phyloP scores from a whole-genome alignment of 352 stramenopile species.

The Phytophthora parvispora region DNA sequence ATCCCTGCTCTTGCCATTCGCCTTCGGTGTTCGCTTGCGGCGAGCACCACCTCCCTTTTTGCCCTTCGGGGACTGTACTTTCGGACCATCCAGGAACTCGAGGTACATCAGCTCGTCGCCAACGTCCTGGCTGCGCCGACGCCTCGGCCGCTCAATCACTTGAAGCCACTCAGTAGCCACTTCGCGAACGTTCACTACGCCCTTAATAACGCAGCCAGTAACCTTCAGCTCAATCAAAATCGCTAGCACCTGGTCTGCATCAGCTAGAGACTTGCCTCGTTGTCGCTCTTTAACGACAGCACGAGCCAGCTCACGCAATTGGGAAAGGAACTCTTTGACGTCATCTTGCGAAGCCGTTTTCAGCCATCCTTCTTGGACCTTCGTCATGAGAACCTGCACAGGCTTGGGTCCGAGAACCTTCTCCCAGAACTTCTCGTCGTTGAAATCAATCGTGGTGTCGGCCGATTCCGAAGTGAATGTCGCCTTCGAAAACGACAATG shows the following conservation, averaged over 20 bases:
- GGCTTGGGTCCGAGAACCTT: slow-evolving; percentile 91
- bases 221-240: slow-evolving; percentile 93
- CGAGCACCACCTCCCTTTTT: slow-evolving; percentile 43
- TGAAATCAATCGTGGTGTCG: slow-evolving; percentile 91
- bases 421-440: slow-evolving; percentile 94
- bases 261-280: slow-evolving; percentile 81
- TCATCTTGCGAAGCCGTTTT: slow-evolving; percentile 79
- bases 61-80: slow-evolving; percentile 50
- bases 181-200: slow-evolving; percentile 77
- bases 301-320: slow-evolving; percentile 82
- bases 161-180: slow-evolving; percentile 88
- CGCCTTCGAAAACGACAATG: slow-evolving; percentile 91
- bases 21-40: slow-evolving; percentile 51
- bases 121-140: slow-evolving; percentile 84
- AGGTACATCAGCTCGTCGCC: slow-evolving; percentile 91
- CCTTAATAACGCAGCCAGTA: slow-evolving; percentile 80
- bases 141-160: slow-evolving; percentile 90
- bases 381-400: slow-evolving; percentile 89
- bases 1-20: slow-evolving; percentile 41
- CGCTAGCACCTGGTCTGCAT: slow-evolving; percentile 88
- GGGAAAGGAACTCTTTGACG: slow-evolving; percentile 83
- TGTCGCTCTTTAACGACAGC: slow-evolving; percentile 89
- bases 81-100: slow-evolving; percentile 84
- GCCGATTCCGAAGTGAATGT: slow-evolving; percentile 90
- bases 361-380: slow-evolving; percentile 89